Evolutionary conservation across 2,329 filamentous ascomycete species (phyloP), one percentile per base, ranked within the genome.

Genomic region (Drechslerella stenobrocha): DNA sequence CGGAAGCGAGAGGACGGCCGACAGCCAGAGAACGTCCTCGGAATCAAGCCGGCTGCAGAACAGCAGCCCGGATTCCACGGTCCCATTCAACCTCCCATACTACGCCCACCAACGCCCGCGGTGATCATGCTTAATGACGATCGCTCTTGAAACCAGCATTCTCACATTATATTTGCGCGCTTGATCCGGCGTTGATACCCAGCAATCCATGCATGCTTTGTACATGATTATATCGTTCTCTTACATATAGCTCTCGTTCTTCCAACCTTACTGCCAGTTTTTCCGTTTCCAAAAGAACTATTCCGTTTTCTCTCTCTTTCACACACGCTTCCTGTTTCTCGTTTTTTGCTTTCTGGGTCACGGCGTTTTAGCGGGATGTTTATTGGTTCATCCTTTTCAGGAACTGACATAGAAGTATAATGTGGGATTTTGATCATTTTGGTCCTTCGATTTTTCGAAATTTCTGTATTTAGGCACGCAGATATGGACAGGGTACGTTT

Each of bases 361-460:
- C 40, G 61, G 61, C 61, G 61, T 66, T 66, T 18, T 20, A 45
- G 40, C 52, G 53, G 60, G 45, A 24, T 40, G 37, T 26, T 48
- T 53, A 28, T 47, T 35, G 18, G 18, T 18, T 47, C 44, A 20
- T 18, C 15, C 7, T 42, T 20, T 20, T 8, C 2, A 23, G 44
- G 55, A 67, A 55, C 60, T 56, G 55, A 60, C 13, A 67, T 67
- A 67, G 63, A 67, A 56, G 42, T 34, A 51, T 1, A 35, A 28
- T 42, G 32, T 53, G n/a, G n/a, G n/a, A n/a, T n/a, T n/a, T n/a
- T n/a, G n/a, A n/a, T n/a, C n/a, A n/a, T n/a, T n/a, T n/a, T n/a
- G n/a, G n/a, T n/a, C n/a, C n/a, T n/a, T n/a, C 50, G 37, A 18
- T 18, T 59, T 48, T 35, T 23, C n/a, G n/a, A n/a, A n/a, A n/a